Evolutionary conservation across 257 asterid genomes (phyloP).

Genomic region (Plectranthus barbatus): DNA sequence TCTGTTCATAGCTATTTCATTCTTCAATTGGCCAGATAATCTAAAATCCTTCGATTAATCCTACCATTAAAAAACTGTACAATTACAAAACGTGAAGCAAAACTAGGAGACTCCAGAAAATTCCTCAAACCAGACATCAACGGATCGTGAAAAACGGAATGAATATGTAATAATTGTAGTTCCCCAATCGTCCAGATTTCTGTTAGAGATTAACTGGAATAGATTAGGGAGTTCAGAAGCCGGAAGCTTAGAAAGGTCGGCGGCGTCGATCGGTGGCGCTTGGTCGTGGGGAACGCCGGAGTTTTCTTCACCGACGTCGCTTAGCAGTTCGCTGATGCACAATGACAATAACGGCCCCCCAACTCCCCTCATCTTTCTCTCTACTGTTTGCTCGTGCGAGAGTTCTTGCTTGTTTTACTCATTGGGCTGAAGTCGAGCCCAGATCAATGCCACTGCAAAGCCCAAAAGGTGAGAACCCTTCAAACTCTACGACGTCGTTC

Average conservation of each 20-base stretch:
- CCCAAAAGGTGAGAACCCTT: not conserved
- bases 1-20: not conserved
- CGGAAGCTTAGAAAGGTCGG: conserved; percentile 28
- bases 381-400: not conserved
- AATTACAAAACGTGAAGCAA: no score
- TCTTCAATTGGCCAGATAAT: no score
- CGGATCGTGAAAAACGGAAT: not conserved
- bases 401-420: not conserved
- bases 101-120: no score
- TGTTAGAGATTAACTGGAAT: conserved; percentile 52
- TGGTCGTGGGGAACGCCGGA: conserved; percentile 16
- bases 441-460: no score
- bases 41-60: no score
- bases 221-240: conserved; percentile 45
- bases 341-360: conserved; percentile 84
- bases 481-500: conserved; percentile 4
- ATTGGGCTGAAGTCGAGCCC: not conserved
- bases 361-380: conserved; percentile 58
- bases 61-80: no score
- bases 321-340: conserved; percentile 78
- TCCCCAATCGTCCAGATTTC: no score
- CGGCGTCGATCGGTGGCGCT: conserved; percentile 16
- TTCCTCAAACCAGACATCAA: no score
- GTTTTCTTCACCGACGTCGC: conserved; percentile 57
- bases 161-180: not conserved